phyloP scores from a whole-genome alignment of 768 basidiomycete genomes.

The Rhodotorula diobovata region DNA sequence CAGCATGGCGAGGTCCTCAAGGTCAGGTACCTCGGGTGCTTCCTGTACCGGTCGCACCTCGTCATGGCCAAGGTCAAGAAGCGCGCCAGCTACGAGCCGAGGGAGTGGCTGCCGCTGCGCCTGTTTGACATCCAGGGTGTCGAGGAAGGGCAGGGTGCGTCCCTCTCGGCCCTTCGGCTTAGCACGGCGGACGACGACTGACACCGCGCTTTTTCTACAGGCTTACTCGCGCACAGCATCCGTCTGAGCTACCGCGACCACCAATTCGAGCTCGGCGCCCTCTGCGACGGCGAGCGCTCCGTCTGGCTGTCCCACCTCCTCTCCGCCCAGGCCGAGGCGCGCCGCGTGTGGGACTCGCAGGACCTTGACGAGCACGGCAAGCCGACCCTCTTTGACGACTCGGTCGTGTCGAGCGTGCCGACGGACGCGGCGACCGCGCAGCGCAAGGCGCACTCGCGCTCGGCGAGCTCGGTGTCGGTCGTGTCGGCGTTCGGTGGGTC shows the following conservation, averaged over 20 bases:
- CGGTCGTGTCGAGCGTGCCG: constrained; percentile 63
- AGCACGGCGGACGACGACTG: not conserved
- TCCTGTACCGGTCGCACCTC: constrained; percentile 84
- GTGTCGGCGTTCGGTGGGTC: constrained; percentile 1
- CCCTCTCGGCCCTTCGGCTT: not conserved
- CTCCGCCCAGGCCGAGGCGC: constrained; percentile 49
- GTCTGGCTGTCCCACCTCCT: constrained; percentile 74
- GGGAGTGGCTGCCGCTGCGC: constrained; percentile 77
- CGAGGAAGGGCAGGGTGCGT: constrained; percentile 68
- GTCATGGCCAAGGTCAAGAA: constrained; percentile 81
- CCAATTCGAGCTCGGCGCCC: constrained; percentile 77
- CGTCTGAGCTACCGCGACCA: constrained; percentile 65
- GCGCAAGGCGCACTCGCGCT: constrained; percentile 20
- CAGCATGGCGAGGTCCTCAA: constrained; percentile 1
- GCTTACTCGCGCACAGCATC: constrained; percentile 73
- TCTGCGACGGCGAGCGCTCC: constrained; percentile 76
- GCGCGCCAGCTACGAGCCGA: constrained; percentile 68
- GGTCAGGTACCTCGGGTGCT: constrained; percentile 58
- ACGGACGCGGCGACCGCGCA: constrained; percentile 44
- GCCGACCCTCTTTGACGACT: constrained; percentile 55
- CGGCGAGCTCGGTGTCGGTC: constrained; percentile 18
- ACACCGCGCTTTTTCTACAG: constrained; percentile 49
- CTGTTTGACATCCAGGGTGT: constrained; percentile 68
- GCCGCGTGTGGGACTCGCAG: constrained; percentile 17
- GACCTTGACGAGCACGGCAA: constrained; percentile 34